Conservation (phyloP, 2,329 filamentous ascomycete species). For the Hypoxylon sp. region DNA sequence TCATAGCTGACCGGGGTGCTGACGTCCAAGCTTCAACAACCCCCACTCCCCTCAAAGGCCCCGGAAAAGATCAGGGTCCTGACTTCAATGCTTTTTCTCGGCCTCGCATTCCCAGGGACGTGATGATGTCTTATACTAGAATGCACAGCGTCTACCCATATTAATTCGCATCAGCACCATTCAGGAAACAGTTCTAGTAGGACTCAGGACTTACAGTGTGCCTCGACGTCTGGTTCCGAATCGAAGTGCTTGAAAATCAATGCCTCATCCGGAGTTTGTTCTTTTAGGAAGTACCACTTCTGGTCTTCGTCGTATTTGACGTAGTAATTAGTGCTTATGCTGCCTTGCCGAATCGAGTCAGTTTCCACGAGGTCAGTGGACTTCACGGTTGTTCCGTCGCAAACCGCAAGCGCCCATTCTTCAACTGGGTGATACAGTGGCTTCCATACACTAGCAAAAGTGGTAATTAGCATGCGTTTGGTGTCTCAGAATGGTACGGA, state of each 20-base stretch:
- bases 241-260: constrained; percentile 12
- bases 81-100: constrained; percentile 8
- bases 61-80: constrained; percentile 8
- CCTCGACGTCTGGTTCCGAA: constrained; percentile 1
- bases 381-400: constrained; percentile 7
- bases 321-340: constrained; percentile 16
- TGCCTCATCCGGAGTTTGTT: constrained; percentile 5
- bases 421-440: constrained; percentile 9
- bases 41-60: background rate
- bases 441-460: background rate
- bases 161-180: background rate
- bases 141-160: background rate
- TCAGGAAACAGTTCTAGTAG: background rate
- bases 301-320: constrained; percentile 6
- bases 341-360: constrained; percentile 4
- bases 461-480: background rate
- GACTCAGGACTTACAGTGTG: background rate
- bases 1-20: background rate
- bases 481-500: background rate
- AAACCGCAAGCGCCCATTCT: constrained; percentile 6
- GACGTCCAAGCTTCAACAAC: background rate
- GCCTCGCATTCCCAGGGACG: background rate
- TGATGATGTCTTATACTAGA: constrained; percentile 9
- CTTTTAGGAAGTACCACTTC: constrained; percentile 13
- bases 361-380: constrained; percentile 1